These are phyloP conservation scores for Sphagnum contortum DNA, from an alignment of 225 moss, liverwort and hornwort species.

Conservation along the genomic window DNA sequence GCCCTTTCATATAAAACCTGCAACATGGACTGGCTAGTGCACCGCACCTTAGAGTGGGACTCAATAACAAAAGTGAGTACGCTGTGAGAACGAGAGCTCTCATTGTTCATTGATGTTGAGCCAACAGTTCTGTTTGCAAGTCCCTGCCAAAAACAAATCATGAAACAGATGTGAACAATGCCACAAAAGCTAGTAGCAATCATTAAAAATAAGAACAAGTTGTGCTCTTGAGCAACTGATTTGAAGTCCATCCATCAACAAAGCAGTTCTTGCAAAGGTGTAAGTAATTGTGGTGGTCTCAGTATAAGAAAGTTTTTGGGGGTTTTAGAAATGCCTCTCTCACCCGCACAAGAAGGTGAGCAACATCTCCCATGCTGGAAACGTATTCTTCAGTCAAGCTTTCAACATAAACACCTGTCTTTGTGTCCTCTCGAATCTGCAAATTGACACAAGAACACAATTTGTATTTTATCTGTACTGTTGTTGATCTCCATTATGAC, in stretches of 20 bases:
- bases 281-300: no score
- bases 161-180: no score
- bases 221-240: no score
- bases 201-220: no score
- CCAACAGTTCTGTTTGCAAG: slow-evolving; percentile 32
- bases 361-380: slow-evolving; percentile 68
- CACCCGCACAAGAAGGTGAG: slow-evolving; percentile 74
- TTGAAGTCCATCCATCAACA: no score
- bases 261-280: no score
- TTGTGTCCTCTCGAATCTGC: slow-evolving; percentile 86
- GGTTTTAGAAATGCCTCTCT: no score
- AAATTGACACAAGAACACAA: background rate
- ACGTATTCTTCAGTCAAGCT: slow-evolving; percentile 82
- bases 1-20: no score
- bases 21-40: background rate
- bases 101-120: slow-evolving; percentile 4
- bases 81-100: slow-evolving; percentile 7
- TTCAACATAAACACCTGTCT: slow-evolving; percentile 85
- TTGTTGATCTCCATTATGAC: no score
- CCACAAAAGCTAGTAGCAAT: no score
- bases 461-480: no score
- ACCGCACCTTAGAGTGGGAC: slow-evolving; percentile 3
- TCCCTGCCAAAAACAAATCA: slow-evolving; percentile 30
- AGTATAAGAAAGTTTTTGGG: no score
- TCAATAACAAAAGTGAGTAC: slow-evolving; percentile 5